Base-by-base conservation (phyloP, 2,329 filamentous ascomycete species). In the Cytospora paraplurivora region DNA sequence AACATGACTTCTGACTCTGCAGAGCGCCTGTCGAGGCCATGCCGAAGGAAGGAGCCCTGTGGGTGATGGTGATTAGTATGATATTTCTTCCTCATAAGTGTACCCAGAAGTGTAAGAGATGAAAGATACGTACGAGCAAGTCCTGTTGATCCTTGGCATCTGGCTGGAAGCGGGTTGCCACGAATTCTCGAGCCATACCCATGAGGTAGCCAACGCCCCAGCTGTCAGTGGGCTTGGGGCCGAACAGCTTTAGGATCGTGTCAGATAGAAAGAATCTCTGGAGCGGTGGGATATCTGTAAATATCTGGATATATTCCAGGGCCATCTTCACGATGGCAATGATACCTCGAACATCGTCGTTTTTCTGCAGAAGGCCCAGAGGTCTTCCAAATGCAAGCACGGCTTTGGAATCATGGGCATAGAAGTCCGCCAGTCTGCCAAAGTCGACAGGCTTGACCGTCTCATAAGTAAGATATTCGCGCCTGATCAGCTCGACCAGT, bases 291-390 rank as follows among this genome's bases (percentile, higher is more conserved):
- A 67, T 64, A 19, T 64, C 62, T 4, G 62, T 61, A 32, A 64
- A 64, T 4, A 61, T 47, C 27, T 60, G 62, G 41, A 64, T 64
- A 38, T 38, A 55, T 11, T 64, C 58, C 27, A 64, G n/a, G n/a
- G 64, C 64, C 12, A 59, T 35, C 47, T 66, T 61, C 50, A 67
- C 66, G 27, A 62, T 62, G 19, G 62, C 59, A 21, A 68, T 59
- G 35, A 69, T 66, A n/a, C 63, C 65, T 34, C 65, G 65, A 34
- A 68, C 68, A 38, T 69, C 68, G 21, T 38, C 61, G 37, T 66
- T 66, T 8, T 51, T 62, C 21, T 66, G 62, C 47, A 67, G 63
- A 21, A 67, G 60, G 32, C 66, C 66, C 44, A 67, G 17, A 13
- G 66, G 65, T 34, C 64, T 62, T 1, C 66, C 62, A 49, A 67